Evolutionary conservation across 768 basidiomycete genomes (phyloP), one percentile per base, ranked within the genome.

Genomic region (Leccinum barrowsii): DNA sequence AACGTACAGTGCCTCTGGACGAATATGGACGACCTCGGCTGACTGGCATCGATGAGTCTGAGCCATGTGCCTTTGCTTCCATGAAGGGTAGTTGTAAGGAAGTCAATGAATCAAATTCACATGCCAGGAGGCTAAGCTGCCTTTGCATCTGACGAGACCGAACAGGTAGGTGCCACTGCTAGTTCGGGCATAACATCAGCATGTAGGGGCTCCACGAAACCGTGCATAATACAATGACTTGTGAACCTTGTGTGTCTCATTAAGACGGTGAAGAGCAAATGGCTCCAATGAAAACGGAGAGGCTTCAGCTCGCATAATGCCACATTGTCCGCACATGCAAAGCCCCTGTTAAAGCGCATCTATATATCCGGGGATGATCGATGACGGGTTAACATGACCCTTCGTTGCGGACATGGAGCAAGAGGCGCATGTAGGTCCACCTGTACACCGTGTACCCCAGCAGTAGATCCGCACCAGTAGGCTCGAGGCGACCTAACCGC

Each of bases 21-120:
- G 37, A 21, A 44, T 46, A 52, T 15, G 24, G 52, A 19, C 46
- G 48, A 50, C 49, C 32, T 54, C 50, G 24, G 26, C 30, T 30
- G 11, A 50, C 35, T 40, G 56, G 22, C 10, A 15, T 51, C 35
- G 46, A 59, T 54, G 24, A 34, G 7, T 55, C 40, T 42, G 37
- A 10, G 32, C 5, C 24, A 52, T 35, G 55, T 35, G 13, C 28
- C 19, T 5, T 17, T 37, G 30, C 48, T 54, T 53, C 37, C 50
- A 40, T 46, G 40, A 13, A 56, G 58, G n/a, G 60, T 56, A 58
- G 44, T 52, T 63, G 65, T 58, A 65, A 60, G 66, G 63, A 58
- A 63, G 32, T 54, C 44, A 56, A 53, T 52, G 46, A 59, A 54
- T 5, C 32, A 12, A 34, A 40, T 58, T 62, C 59, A 52, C 67